Evolutionary conservation across 192 early-diverging fungal genomes (phyloP), one percentile per base, ranked within the genome.

Genomic region (Coemansia interrupta): DNA sequence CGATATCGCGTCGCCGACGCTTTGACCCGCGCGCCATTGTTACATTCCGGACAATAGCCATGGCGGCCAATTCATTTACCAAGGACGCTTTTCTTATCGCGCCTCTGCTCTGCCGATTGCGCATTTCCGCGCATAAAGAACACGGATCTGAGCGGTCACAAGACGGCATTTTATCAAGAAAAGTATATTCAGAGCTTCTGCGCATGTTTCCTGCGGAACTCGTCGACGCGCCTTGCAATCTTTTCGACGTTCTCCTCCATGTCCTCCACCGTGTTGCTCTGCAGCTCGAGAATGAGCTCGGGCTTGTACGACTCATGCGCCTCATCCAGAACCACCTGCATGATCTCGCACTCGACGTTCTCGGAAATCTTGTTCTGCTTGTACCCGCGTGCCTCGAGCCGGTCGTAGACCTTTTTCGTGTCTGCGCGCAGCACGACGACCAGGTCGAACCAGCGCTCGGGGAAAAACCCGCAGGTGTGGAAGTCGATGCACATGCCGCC

Each of bases 391-490:
- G 80, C 78, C 52, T 87, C 83, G 62, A 98, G 81, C 23, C 96
- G 85, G 51, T 84, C 83, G 58, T 89, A 97, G 47, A 98, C 80
- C 15, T 85, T 73, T 52, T 63, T 68, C 47, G 90, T 98, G 53
- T 89, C 85, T 0, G 92, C 82, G 23, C 90, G 80, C 44, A 98
- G 82, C 2, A 96, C 93, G 52, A 98, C 83, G 5, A 98, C 90
- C 23, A 98, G 83, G 64, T 98, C 96, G 69, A 98, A 97, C 93
- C 93, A 97, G 46, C 93, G 81, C 82, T 98, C 93, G 2, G 96
- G 96, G 65, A 98, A 98, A 55, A 98, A 86, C 32, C 89, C 96
- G 63, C 92, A 95, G 8, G 92, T 88, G 70, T 98, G 96, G 59
- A 91, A 95, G 63, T 98, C 96, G 1, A 98, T 87, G 47, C 96